Evolutionary conservation across 225 moss, liverwort and hornwort species (phyloP), one percentile per base, ranked within the genome.

Genomic region (Rhytidiadelphus loreus): DNA sequence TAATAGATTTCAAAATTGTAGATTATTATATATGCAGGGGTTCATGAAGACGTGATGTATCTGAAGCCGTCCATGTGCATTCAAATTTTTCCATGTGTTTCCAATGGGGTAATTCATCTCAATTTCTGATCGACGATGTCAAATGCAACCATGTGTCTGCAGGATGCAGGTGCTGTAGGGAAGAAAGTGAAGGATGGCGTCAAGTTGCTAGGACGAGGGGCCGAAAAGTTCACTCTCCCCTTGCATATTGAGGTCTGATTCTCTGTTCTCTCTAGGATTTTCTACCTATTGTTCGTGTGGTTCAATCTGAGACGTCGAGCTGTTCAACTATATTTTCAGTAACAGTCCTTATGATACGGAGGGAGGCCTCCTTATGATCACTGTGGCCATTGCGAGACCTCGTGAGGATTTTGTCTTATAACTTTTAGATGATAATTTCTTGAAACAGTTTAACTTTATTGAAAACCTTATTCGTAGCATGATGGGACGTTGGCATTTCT

Each of bases 81-180:
- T 39, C 7, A 84, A 69, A 24, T 60, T 39, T 68, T 53, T 70
- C 33, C 30, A 44, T 33, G 72, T 70, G 15, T 71, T 55, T 57
- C 11, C 58, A 44, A 84, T 32, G 30, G 23, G 59, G 21, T 41
- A 44, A 35, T 88, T 50, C 24, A 48, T 77, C 60, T 84, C 69
- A 59, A 80, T 39, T 70, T 76, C 83, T 83, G 59, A 83, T 60
- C 6, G 60, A 62, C 22, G 60, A 87, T 87, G 77, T 86, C 52
- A 39, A 77, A 60, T 46, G 80, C 82, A 81, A 77, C 62, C 24
- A 44, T 75, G 79, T 50, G 37, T 44, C 16, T 72, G 26, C 95
- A 96, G 96, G 98, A 98, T 90, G 97, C 97, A 76, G 98, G 98
- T 88, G 97, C 95, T 74, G 88, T 98, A 66, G 98, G 98, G 83